Base-by-base conservation (phyloP, 164 flowering plant species). In the Liriodendron chinense region DNA sequence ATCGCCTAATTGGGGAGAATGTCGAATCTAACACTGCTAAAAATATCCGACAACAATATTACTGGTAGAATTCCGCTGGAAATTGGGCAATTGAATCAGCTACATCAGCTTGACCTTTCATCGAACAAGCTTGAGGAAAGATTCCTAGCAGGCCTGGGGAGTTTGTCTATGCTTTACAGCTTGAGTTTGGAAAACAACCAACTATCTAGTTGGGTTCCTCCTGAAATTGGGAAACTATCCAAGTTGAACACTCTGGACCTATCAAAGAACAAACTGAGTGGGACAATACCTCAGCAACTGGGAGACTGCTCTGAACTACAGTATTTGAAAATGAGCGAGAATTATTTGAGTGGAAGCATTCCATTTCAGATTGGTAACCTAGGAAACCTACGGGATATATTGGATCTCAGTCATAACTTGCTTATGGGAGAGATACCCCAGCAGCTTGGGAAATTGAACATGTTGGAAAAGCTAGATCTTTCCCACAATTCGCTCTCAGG, bases 401-500 rank as follows among this genome's bases (percentile, higher is more conserved):
- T 72, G 25, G 74, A 72, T 12, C 65, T 72, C 7, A 56, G 74
- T 23, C 65, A 57, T 3, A 72, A 72, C 34, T 25, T 26, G 12
- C 74, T 72, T 9, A 26, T 23, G 1, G 66, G 74, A 9, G 21
- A 22, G 1, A 20, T 34, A 72, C 21, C 74, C 13, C 66, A 64
- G 8, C 65, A 72, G 48, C 49, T 72, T 26, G 22, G 74, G 26
- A 72, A 61, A 10, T 62, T 72, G 23, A 16, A 13, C 7, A 4
- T 14, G 14, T 28, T 72, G 74, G 20, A 43, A 0, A 69, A 57
- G 68, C 70, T 80, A 7, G 68, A 77, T 43, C 74, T 80, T 61
- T 75, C 78, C 61, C 71, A 64, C 48, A 78, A 81, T 57, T 57
- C 50, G 7, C 72, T 81, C 69, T 50, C 76, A 74, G 80, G 71